Evolutionary conservation across 495 filamentous ascomycete species (phyloP).

Genomic region (Penicilliopsis zonata): DNA sequence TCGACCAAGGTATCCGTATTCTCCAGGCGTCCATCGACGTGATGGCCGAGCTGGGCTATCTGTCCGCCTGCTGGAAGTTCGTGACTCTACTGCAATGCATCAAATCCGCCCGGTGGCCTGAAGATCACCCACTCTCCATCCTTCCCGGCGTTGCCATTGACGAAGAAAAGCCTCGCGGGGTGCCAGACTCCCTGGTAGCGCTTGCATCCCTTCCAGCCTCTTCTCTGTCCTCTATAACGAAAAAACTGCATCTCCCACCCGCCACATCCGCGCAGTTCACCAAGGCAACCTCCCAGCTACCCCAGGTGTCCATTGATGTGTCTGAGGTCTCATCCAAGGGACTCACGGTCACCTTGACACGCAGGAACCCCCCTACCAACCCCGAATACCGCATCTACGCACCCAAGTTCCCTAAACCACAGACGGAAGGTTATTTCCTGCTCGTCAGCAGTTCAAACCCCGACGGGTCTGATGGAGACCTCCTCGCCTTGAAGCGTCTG

Average conservation of each 20-base stretch:
- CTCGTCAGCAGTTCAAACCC: slow-evolving; percentile 40
- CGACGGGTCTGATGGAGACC: slow-evolving; percentile 53
- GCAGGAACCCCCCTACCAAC: slow-evolving; percentile 52
- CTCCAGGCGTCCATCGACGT: slow-evolving; percentile 86
- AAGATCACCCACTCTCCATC: slow-evolving; percentile 66
- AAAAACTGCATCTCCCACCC: slow-evolving; percentile 16
- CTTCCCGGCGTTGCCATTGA: slow-evolving; percentile 59
- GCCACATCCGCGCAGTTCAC: slow-evolving; percentile 25
- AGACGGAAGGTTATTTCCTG: slow-evolving; percentile 90
- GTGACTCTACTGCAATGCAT: slow-evolving; percentile 81
- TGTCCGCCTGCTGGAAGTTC: slow-evolving; percentile 61
- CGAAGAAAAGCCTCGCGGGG: slow-evolving; percentile 13
- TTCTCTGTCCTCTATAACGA: slow-evolving; percentile 13
- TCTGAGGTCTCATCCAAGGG: slow-evolving; percentile 44
- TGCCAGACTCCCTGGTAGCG: slow-evolving; percentile 12
- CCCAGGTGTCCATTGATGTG: slow-evolving; percentile 54
- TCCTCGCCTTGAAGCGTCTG: slow-evolving; percentile 74
- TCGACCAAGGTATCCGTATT: slow-evolving; percentile 95
- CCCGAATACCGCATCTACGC: slow-evolving; percentile 65
- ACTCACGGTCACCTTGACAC: slow-evolving; percentile 49
- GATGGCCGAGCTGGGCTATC: slow-evolving; percentile 78
- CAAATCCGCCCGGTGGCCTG: slow-evolving; percentile 86
- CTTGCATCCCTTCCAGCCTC: slow-evolving; percentile 15
- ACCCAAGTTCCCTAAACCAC: slow-evolving; percentile 83
- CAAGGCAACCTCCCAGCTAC: slow-evolving; percentile 49